Conservation (phyloP, 768 basidiomycete genomes). For the Clavaria fumosa region DNA sequence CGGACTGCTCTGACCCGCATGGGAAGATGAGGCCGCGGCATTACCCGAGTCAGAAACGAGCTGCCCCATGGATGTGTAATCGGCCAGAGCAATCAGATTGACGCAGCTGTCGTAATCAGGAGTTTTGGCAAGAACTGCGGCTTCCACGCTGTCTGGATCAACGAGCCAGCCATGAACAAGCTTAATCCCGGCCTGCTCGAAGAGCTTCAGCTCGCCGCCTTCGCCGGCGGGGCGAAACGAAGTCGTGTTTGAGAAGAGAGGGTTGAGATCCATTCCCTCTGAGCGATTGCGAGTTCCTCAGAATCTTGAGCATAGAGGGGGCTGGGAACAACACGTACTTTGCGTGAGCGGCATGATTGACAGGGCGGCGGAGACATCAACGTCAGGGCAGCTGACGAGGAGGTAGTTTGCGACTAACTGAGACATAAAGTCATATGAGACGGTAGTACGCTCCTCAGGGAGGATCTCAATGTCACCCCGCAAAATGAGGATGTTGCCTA, state of each 20-base stretch:
- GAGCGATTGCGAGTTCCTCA: conserved; percentile 1
- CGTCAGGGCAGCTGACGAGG: conserved; percentile 37
- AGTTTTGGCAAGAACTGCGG: conserved; percentile 31
- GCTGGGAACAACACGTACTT: conserved; percentile 30
- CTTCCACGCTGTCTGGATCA: conserved; percentile 52
- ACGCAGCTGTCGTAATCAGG: conserved; percentile 65
- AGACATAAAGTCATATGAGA: conserved; percentile 76
- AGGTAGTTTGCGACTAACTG: conserved; percentile 76
- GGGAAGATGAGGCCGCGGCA: conserved; percentile 8
- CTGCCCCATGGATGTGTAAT: conserved; percentile 50
- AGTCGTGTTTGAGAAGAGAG: conserved; percentile 55
- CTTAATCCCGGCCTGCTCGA: conserved; percentile 64
- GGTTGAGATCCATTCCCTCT: conserved; percentile 88
- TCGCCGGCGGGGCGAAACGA: conserved; percentile 52
- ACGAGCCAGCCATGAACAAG: conserved; percentile 86
- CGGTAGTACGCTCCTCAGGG: conserved; percentile 47
- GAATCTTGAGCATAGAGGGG: not conserved
- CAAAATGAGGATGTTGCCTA: conserved; percentile 80
- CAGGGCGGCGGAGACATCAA: conserved; percentile 57
- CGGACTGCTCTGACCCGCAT: conserved; percentile 14
- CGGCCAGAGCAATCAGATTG: conserved; percentile 63
- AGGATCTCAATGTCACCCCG: conserved; percentile 67
- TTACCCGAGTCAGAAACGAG: conserved; percentile 32
- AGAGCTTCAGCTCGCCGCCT: conserved; percentile 72
- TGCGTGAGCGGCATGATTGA: conserved; percentile 66